A percentile compares a stretch with the other conserved stretches of the same genome.
phyloP scores from a whole-genome alignment of 23 red algal genomes.

The Chondrus crispus region DNA sequence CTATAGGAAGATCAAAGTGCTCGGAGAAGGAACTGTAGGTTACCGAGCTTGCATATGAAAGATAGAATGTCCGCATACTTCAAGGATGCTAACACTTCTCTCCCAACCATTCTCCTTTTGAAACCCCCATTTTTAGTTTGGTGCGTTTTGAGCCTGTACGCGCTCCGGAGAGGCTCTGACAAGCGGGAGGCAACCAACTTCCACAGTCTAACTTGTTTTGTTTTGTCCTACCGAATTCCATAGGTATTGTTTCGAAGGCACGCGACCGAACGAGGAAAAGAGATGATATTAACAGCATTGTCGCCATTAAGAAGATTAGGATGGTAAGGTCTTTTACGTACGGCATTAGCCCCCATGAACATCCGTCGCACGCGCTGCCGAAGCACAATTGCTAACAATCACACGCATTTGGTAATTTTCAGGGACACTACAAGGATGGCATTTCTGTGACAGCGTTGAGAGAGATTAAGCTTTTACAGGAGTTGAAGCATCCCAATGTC shows the following conservation, averaged over 20 bases:
- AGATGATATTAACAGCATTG: conserved; percentile 42
- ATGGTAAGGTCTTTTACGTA: conserved; percentile 53
- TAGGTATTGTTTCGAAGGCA: conserved; percentile 75
- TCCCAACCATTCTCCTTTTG: not conserved
- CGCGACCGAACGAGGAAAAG: conserved; percentile 26
- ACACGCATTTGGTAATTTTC: not conserved
- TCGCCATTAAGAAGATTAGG: conserved; percentile 89
- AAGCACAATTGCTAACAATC: not conserved
- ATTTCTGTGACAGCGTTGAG: conserved; percentile 83
- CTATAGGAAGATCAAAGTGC: conserved; percentile 49
- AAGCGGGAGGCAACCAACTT: no score
- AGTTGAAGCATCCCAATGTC: conserved; percentile 90
- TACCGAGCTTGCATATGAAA: no score
- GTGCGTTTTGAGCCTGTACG: not conserved
- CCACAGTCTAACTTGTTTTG: no score
- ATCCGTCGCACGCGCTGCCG: no score
- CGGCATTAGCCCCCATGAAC: not conserved
- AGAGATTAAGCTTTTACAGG: conserved; percentile 95
- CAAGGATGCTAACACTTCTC: not conserved
- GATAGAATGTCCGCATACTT: no score
- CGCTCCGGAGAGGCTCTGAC: no score
- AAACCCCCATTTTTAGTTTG: not conserved
- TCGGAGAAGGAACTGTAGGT: conserved; percentile 59
- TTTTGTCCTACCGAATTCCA: not conserved
- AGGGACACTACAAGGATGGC: conserved; percentile 83